Base-by-base conservation (phyloP, 163 green algal species). In the Scenedesmus sp. region DNA sequence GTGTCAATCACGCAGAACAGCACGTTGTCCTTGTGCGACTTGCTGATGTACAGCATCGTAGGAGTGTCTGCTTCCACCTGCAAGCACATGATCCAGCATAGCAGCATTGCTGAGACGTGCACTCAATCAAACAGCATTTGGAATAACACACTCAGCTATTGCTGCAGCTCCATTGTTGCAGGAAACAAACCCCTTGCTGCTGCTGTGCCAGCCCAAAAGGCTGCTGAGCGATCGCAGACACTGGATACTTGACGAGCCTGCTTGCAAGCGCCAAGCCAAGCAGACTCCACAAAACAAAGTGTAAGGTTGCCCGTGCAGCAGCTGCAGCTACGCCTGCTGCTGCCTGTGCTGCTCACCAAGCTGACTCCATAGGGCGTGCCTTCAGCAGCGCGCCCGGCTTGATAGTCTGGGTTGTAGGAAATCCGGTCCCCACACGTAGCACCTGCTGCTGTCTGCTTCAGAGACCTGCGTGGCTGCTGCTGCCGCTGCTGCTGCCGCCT, bases 1-100 rank as follows among this genome's bases (percentile, higher is more conserved):
- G 70, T 84, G 55, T 90, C 86, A 84, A 90, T 90, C 18, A 90
- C 86, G n/a, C 86, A 90, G 64, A 81, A 90, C 23, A 90, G 26
- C 55, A 90, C 86, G 8, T 85, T 82, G 52, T 85, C 4, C 46
- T 67, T 84, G 66, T 57, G 73, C 1, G 59, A 23, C 52, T 83
- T 66, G 86, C 86, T 85, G 20, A 85, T 13, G 2, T 57, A 6
- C 9, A 76, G 6, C 20, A 85, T 57, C 3, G 12, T 12, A 9
- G 55, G n/a, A 57, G 73, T 15, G 26, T 79, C 74, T 23, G 56
- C 86, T 34, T 76, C 66, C 66, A 76, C 16, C 34, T 73, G 67
- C 16, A 77, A 55, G 7, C 26, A 76, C 59, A 34, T 82, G 15
- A 89, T 52, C 5, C 23, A 34, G 52, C 57, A 89, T 10, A 60